Conservation (phyloP, 768 basidiomycete genomes). For the Boletus sp. region DNA sequence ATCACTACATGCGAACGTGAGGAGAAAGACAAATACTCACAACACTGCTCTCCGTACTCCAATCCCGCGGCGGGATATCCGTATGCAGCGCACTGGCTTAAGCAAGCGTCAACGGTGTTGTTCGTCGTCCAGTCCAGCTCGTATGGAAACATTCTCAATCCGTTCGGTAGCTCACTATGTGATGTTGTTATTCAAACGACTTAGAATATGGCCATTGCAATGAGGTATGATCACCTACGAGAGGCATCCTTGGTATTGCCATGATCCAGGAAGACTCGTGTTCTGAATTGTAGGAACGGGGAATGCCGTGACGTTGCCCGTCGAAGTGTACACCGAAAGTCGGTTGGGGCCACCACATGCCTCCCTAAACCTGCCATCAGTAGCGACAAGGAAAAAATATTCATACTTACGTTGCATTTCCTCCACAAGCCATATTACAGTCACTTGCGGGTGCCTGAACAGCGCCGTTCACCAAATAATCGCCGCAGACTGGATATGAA, state of each 20-base stretch:
- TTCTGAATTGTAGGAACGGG: slow-evolving; percentile 59
- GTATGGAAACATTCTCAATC: slow-evolving; percentile 55
- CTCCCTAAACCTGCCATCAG: too few species aligned
- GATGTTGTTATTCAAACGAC: background rate
- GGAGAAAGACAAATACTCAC: slow-evolving; percentile 39
- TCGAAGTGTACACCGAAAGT: slow-evolving; percentile 59
- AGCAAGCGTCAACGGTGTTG: slow-evolving; percentile 63
- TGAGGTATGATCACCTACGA: slow-evolving; percentile 39
- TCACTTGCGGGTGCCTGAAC: slow-evolving; percentile 43
- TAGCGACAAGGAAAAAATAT: too few species aligned
- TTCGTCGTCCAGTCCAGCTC: slow-evolving; percentile 58
- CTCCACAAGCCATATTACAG: slow-evolving; percentile 77
- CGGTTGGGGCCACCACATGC: background rate
- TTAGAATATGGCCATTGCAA: background rate
- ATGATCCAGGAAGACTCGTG: slow-evolving; percentile 60
- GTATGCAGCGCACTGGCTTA: slow-evolving; percentile 65
- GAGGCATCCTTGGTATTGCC: slow-evolving; percentile 66
- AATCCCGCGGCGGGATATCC: slow-evolving; percentile 72
- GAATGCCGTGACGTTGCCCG: slow-evolving; percentile 46
- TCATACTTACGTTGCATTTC: slow-evolving; percentile 55
- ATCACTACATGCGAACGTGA: background rate
- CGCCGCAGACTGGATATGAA: slow-evolving; percentile 63
- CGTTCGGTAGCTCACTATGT: slow-evolving; percentile 45
- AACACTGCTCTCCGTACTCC: slow-evolving; percentile 73
- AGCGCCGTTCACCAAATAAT: slow-evolving; percentile 62